Percentiles rank a stretch among this genome's conserved stretches.
Evolutionary conservation across 1,139 yeast genomes (phyloP).

Genomic region (Suhomyces terraborum): DNA sequence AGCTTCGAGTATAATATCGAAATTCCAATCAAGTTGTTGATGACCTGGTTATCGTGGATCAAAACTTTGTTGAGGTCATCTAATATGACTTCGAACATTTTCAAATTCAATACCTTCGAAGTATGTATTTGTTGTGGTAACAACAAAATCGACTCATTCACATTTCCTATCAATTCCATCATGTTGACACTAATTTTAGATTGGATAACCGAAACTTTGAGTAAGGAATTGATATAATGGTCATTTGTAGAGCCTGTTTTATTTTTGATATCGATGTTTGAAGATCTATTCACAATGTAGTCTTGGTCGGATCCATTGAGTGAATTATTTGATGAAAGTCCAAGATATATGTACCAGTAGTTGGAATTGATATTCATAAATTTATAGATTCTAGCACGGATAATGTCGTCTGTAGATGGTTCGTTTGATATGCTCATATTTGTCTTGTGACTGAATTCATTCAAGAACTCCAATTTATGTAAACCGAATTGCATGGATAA

Average conservation of each 20-base stretch:
- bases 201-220: conserved; percentile 45
- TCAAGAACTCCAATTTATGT: conserved; percentile 45
- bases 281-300: conserved; percentile 41
- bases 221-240: conserved; percentile 41
- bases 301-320: conserved; percentile 47
- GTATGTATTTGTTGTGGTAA: conserved; percentile 28
- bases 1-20: conserved; percentile 44
- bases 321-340: conserved; percentile 42
- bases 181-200: conserved; percentile 45
- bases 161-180: conserved; percentile 32
- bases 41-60: conserved; percentile 18
- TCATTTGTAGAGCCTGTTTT: conserved; percentile 26
- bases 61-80: conserved; percentile 30
- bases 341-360: conserved; percentile 47
- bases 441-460: conserved; percentile 49
- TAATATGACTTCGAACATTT: conserved; percentile 48
- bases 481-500: conserved; percentile 48
- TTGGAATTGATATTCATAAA: conserved; percentile 47
- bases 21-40: conserved; percentile 33
- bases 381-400: conserved; percentile 49
- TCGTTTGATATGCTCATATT: conserved; percentile 37
- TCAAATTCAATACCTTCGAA: conserved; percentile 38
- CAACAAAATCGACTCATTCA: conserved; percentile 17
- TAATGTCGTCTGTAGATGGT: conserved; percentile 36
- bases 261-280: conserved; percentile 31